Evolutionary conservation across 2,329 filamentous ascomycete genomes (phyloP).

Genomic region (Pseudogymnoascus sp.): DNA sequence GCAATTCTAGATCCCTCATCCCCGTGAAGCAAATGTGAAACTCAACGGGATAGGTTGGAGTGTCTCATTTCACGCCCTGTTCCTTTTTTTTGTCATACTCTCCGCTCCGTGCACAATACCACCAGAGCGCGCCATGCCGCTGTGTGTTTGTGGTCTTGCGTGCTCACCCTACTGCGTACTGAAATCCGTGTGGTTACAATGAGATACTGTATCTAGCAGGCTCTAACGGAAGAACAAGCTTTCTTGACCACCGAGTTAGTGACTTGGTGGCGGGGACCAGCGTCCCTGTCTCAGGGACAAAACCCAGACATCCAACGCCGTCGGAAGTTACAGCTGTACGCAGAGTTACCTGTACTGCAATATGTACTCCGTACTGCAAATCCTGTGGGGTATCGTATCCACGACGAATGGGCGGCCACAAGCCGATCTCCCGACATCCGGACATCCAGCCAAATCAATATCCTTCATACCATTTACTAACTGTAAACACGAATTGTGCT

Average conservation of each 20-base stretch:
- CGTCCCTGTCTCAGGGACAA: background rate
- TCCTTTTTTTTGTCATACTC: background rate
- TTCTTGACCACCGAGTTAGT: background rate
- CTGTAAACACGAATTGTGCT: background rate
- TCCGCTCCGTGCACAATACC: too few species aligned
- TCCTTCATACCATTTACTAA: background rate
- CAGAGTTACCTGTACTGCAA: background rate
- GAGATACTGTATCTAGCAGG: background rate
- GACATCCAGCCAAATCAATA: background rate
- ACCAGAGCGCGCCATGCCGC: background rate
- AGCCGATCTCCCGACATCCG: background rate
- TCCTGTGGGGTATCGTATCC: background rate
- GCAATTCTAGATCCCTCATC: background rate
- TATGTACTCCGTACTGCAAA: background rate
- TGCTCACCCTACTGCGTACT: background rate
- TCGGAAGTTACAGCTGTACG: background rate
- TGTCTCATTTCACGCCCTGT: background rate
- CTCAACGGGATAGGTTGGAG: background rate
- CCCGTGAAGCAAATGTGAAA: background rate
- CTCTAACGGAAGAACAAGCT: background rate
- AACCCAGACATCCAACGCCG: background rate
- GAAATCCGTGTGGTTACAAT: background rate
- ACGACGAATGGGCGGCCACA: background rate
- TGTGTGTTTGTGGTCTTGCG: background rate
- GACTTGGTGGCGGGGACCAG: background rate